Conservation (phyloP, 495 filamentous ascomycete species). For the Podospora bellae-mahoneyi region DNA sequence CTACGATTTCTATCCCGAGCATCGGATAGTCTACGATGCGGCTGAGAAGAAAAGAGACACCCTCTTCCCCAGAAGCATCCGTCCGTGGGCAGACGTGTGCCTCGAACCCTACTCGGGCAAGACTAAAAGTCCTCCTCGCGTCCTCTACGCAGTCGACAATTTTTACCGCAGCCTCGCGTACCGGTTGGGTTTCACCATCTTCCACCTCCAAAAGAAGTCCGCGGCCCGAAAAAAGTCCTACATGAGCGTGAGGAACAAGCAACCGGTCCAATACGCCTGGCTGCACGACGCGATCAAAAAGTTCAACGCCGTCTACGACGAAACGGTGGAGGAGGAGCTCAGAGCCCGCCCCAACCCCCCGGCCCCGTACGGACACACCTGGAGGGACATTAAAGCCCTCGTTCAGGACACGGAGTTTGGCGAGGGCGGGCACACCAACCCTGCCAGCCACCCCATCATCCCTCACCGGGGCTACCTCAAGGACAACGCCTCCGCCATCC, state of each 20-base stretch:
- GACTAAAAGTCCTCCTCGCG: background rate
- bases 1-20: slow-evolving; percentile 24
- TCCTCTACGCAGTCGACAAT: slow-evolving; percentile 13
- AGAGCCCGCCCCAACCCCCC: background rate
- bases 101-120: background rate
- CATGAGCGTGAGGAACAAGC: background rate
- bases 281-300: background rate
- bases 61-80: background rate
- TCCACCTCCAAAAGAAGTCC: background rate
- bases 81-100: background rate
- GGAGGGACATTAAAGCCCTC: background rate
- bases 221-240: background rate
- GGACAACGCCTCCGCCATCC: background rate
- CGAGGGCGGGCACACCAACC: background rate
- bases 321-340: background rate
- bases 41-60: background rate
- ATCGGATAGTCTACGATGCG: slow-evolving; percentile 22
- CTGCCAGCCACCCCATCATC: background rate
- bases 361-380: background rate
- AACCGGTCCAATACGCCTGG: background rate
- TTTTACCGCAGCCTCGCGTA: slow-evolving; percentile 28
- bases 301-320: background rate
- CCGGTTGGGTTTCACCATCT: slow-evolving; percentile 28
- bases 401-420: background rate
- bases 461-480: background rate